Base-by-base conservation (phyloP, 2,329 filamentous ascomycete species). In the Exophiala sideris region DNA sequence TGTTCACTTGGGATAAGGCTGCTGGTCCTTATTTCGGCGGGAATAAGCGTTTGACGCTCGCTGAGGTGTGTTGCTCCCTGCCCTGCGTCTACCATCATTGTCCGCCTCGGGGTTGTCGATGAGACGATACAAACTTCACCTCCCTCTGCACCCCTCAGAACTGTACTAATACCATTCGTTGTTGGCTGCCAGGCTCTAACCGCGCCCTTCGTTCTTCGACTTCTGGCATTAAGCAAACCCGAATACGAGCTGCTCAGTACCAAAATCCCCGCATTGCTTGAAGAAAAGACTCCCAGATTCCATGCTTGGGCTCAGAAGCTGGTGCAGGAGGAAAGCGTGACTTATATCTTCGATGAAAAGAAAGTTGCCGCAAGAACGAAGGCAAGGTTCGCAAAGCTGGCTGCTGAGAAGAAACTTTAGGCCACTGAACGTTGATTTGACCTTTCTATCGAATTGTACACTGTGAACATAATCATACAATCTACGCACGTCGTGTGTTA, bases 191-290 rank as follows among this genome's bases (percentile, higher is more conserved):
- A 85, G 83, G 84, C 80, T 10, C 73, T 84, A 52, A 79, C 79
- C 1, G 87, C 82, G 0, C 83, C 86, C 0, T 89, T 90, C 66
- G 66, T 89, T 7, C 66, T 90, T 18, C 78, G 87, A 2, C 66
- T 85, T 16, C 74, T 84, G 40, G 68, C 74, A 1, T 74, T 82
- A 21, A 65, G 76, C 0, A 82, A 84, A 64, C 71, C 80, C 14
- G 75, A 75, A 32, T 52, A 47, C 45, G 39, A 52, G 64, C 71
- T 45, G 66, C 71, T 45, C 73, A 72, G 14, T 86, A 49, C 72
- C 54, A 75, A 75, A 51, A 72, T 86, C 36, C 12, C 33, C 18
- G 20, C 49, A 2, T 32, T 52, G 14, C 87, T 87, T 1, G 80
- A 80, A 54, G 11, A 38, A 8, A 35, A 46, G 21, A 33, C 49